Percentiles rank a stretch among this genome's conserved stretches.
These are phyloP conservation scores for Talaromyces sp. DNA, from an alignment of 2,329 filamentous ascomycete genomes.

Conservation along the genomic window DNA sequence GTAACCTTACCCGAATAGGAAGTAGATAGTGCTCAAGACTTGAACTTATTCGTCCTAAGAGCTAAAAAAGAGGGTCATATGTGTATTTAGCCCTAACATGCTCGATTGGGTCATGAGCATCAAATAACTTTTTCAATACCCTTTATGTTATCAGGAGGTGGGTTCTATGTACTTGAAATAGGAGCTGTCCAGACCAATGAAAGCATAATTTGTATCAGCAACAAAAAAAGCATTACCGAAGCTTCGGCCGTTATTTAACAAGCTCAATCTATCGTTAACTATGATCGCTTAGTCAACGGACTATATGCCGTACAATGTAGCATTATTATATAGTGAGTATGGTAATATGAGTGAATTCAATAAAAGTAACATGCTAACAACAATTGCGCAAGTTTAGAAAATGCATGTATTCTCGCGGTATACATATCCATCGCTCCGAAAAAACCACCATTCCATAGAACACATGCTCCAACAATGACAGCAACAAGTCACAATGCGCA, in stretches of 20 bases:
- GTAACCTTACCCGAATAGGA: neutral
- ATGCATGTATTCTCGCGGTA: too few relatives aligned
- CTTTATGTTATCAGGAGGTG: neutral
- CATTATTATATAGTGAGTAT: neutral
- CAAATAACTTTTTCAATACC: neutral
- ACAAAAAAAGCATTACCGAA: neutral
- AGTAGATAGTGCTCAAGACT: neutral
- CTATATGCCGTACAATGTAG: neutral
- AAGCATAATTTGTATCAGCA: neutral
- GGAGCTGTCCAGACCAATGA: neutral
- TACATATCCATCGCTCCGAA: neutral
- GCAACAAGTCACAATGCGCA: neutral
- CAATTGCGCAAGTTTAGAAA: neutral
- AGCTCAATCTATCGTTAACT: too few relatives aligned
- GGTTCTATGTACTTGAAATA: neutral
- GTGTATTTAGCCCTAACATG: neutral
- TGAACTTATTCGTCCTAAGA: neutral
- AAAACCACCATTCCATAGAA: neutral
- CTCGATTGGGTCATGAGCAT: neutral
- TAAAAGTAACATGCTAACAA: neutral
- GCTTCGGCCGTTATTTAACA: too few relatives aligned
- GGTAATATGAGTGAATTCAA: neutral
- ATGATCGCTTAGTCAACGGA: neutral
- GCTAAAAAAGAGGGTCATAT: neutral
- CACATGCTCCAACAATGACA: neutral